A percentile compares a stretch with the other conserved stretches of the same genome.
Conservation (phyloP, 148 eudicot species). For the Amaranthus palmeri region DNA sequence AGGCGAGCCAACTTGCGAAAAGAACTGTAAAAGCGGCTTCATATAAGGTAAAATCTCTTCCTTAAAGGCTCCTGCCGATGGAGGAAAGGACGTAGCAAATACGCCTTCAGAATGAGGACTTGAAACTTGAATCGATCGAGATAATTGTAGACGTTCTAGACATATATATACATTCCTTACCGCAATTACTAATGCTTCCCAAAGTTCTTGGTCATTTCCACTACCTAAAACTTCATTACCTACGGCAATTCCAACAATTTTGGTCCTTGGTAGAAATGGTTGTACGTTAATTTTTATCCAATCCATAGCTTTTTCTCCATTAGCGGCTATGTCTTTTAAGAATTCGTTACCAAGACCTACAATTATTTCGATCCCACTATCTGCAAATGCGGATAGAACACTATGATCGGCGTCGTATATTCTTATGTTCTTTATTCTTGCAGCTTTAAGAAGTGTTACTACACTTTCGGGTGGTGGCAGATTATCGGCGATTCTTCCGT, state of each 20-base stretch:
- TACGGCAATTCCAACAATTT: slow-evolving; percentile 62
- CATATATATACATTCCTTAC: slow-evolving; percentile 54
- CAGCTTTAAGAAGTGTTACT: slow-evolving; percentile 57
- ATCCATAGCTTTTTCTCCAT: slow-evolving; percentile 41
- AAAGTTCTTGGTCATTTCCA: slow-evolving; percentile 34
- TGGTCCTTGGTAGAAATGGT: slow-evolving; percentile 49
- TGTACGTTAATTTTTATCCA: slow-evolving; percentile 79
- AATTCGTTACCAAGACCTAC: slow-evolving; percentile 55
- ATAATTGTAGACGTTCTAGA: slow-evolving; percentile 39
- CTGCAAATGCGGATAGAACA: slow-evolving; percentile 56
- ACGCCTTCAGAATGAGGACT: slow-evolving; percentile 81
- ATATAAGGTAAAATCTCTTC: slow-evolving; percentile 61
- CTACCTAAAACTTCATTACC: slow-evolving; percentile 71
- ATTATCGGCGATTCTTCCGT: slow-evolving; percentile 71
- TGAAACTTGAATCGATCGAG: slow-evolving; percentile 40
- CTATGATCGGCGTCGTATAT: slow-evolving; percentile 71
- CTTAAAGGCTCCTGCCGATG: slow-evolving; percentile 67
- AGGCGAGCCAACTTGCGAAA: slow-evolving; percentile 45
- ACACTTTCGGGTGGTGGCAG: slow-evolving; percentile 64
- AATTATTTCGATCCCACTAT: slow-evolving; percentile 57
- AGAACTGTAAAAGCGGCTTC: slow-evolving; percentile 60
- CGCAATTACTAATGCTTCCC: slow-evolving; percentile 61
- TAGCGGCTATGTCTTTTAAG: slow-evolving; percentile 54
- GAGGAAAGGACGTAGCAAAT: slow-evolving; percentile 63
- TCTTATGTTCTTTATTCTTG: slow-evolving; percentile 56